Conservation (phyloP, 177 flowering plant species). For the Vitis hybrid region DNA sequence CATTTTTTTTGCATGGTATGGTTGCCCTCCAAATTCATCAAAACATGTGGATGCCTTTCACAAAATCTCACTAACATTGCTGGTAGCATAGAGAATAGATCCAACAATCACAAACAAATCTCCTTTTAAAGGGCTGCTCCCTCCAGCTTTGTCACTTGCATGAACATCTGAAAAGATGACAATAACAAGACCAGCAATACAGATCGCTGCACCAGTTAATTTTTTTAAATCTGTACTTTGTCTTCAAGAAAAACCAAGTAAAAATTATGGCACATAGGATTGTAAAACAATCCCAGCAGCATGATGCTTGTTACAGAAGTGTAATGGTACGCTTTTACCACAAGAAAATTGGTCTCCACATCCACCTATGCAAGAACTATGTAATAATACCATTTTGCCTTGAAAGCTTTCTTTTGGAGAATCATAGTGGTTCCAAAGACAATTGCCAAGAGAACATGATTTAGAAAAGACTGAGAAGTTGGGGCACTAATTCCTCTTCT, state of each 20-base stretch:
- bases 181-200: slow-evolving; percentile 77
- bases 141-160: slow-evolving; percentile 13
- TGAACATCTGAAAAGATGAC: slow-evolving; percentile 94
- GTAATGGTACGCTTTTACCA: slow-evolving; percentile 97
- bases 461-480: too few species aligned
- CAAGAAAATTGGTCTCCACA: slow-evolving; percentile 94
- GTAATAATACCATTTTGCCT: slow-evolving; percentile 96
- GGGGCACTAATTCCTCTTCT: too few species aligned
- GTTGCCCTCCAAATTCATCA: too few species aligned
- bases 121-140: background rate
- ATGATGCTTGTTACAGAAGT: slow-evolving; percentile 93
- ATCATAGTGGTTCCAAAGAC: too few species aligned
- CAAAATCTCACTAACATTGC: too few species aligned
- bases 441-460: too few species aligned
- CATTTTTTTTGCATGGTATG: too few species aligned
- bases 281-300: slow-evolving; percentile 48
- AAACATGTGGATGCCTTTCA: too few species aligned
- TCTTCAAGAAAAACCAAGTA: slow-evolving; percentile 33
- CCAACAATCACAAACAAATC: too few species aligned
- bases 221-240: slow-evolving; percentile 52
- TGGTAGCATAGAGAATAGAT: too few species aligned
- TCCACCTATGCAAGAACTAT: slow-evolving; percentile 77
- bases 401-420: too few species aligned
- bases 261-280: too few species aligned
- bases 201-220: slow-evolving; percentile 63